phyloP scores from a whole-genome alignment of 2,329 filamentous ascomycete genomes.

The Neonectria faginata region DNA sequence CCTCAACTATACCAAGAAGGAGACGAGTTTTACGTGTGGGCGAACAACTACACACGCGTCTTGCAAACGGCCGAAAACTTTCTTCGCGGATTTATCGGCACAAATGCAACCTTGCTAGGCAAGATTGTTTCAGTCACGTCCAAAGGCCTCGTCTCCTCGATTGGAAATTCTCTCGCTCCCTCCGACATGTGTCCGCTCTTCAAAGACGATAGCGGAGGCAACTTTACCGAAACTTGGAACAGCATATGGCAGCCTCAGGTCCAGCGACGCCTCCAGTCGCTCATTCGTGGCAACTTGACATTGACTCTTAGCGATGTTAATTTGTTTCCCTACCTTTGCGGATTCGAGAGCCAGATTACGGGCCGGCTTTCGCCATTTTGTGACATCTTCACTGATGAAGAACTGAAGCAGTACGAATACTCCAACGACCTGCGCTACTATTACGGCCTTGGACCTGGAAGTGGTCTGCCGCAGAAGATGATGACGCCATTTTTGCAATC shows the following conservation, averaged over 20 bases:
- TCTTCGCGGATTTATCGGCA: conserved; percentile 69
- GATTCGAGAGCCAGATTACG: conserved; percentile 76
- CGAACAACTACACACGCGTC: conserved; percentile 74
- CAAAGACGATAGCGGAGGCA: conserved; percentile 63
- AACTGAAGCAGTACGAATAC: conserved; percentile 74
- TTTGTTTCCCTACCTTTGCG: conserved; percentile 76
- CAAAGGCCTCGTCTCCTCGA: conserved; percentile 60
- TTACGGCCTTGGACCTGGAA: conserved; percentile 71
- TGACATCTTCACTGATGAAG: conserved; percentile 69
- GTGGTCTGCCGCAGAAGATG: conserved; percentile 64
- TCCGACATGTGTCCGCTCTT: conserved; percentile 73
- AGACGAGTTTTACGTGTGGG: conserved; percentile 69
- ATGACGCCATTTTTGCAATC: conserved; percentile 71
- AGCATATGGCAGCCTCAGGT: conserved; percentile 61
- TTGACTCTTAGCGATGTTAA: conserved; percentile 63
- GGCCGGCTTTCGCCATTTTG: conserved; percentile 73
- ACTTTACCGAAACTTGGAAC: conserved; percentile 59
- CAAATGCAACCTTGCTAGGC: conserved; percentile 63
- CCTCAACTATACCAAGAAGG: conserved; percentile 63
- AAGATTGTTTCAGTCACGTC: conserved; percentile 69
- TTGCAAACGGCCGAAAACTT: conserved; percentile 73
- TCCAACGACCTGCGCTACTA: conserved; percentile 76
- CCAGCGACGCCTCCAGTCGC: conserved; percentile 43
- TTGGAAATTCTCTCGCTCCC: conserved; percentile 72
- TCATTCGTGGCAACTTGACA: conserved; percentile 56